Percentiles rank a stretch among this genome's conserved stretches.
These are phyloP conservation scores for Tephrocybe rancida DNA, from an alignment of 768 basidiomycete genomes.

Conservation along the genomic window DNA sequence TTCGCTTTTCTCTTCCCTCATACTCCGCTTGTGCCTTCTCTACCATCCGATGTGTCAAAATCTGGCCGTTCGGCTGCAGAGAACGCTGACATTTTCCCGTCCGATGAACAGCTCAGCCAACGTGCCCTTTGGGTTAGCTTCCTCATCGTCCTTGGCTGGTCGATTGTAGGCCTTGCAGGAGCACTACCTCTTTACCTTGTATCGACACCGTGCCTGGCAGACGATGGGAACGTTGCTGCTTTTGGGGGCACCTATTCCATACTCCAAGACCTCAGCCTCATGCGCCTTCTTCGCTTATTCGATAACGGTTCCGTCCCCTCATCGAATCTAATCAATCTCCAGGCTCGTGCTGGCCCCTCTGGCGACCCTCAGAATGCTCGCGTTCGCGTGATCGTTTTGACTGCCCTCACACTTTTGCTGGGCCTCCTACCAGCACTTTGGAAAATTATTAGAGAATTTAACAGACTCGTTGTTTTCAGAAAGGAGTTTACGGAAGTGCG, in stretches of 20 bases:
- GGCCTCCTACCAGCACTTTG: slow-evolving; percentile 66
- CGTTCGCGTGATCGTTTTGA: slow-evolving; percentile 68
- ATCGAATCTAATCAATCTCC: slow-evolving; percentile 28
- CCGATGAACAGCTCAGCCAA: slow-evolving; percentile 75
- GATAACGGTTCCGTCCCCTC: slow-evolving; percentile 42
- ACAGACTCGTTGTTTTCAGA: slow-evolving; percentile 53
- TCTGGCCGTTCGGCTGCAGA: slow-evolving; percentile 48
- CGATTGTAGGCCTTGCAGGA: slow-evolving; percentile 67
- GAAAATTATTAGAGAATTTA: slow-evolving; percentile 68
- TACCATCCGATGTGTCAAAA: slow-evolving; percentile 59
- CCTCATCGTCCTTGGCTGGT: slow-evolving; percentile 65
- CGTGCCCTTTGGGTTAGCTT: slow-evolving; percentile 70
- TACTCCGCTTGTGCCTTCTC: slow-evolving; percentile 62
- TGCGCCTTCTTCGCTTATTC: slow-evolving; percentile 68
- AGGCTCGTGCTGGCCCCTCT: slow-evolving; percentile 34
- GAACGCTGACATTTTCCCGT: slow-evolving; percentile 66
- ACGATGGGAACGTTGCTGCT: slow-evolving; percentile 41
- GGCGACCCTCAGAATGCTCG: slow-evolving; percentile 46
- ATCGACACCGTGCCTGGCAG: slow-evolving; percentile 65
- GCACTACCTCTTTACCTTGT: slow-evolving; percentile 76
- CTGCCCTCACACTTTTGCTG: slow-evolving; percentile 61
- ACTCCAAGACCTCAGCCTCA: slow-evolving; percentile 75
- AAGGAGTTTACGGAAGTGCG: slow-evolving; percentile 61
- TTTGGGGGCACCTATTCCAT: slow-evolving; percentile 67
- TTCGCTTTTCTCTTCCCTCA: slow-evolving; percentile 74